Evolutionary conservation across 208 protist genomes (phyloP), one percentile per base, ranked within the genome.

Genomic region (Trypanosomatidae sp.): DNA sequence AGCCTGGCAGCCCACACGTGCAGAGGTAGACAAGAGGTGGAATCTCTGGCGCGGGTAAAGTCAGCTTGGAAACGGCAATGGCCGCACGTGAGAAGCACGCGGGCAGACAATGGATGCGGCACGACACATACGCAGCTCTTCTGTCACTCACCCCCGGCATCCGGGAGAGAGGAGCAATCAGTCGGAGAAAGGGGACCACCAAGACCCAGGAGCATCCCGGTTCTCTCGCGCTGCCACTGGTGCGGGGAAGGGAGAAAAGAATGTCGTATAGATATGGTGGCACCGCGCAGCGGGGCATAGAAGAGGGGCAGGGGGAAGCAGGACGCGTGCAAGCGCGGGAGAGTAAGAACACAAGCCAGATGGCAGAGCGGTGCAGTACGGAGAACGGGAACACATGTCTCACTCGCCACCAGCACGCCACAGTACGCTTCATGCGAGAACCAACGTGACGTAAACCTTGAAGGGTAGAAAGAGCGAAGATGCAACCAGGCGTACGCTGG

Each of bases 21-120:
- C 70, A 75, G 30, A 79, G 53, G 3, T 36, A 49, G 0, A 0
- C 3, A 41, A 79, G 62, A 8, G 74, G 33, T 15, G 74, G 74
- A 25, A 44, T 55, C 17, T 9, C 50, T 46, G 30, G n/a, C 36
- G 50, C 36, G 1, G 66, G 66, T 60, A 50, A 39, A 50, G 39
- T 71, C 66, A 71, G n/a, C 50, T 58, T 50, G 52, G 50, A 71
- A 50, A 71, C 52, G 7, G 66, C 66, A 46, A 71, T 19, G 50
- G 12, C 52, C 52, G 66, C 66, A 30, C 36, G 28, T 33, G 66
- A n/a, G 46, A 60, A 62, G 46, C 41, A 58, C 30, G 52, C 46
- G 7, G 66, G 66, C 52, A 60, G 50, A 47, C 12, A n/a, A 33
- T 60, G 66, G 39, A 28, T 22, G 12, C 47, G 66, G 66, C 66